A percentile compares a stretch with the other conserved stretches of the same genome.
Conservation (phyloP, 2,329 filamentous ascomycete genomes). For the Cladorrhinum sp. region DNA sequence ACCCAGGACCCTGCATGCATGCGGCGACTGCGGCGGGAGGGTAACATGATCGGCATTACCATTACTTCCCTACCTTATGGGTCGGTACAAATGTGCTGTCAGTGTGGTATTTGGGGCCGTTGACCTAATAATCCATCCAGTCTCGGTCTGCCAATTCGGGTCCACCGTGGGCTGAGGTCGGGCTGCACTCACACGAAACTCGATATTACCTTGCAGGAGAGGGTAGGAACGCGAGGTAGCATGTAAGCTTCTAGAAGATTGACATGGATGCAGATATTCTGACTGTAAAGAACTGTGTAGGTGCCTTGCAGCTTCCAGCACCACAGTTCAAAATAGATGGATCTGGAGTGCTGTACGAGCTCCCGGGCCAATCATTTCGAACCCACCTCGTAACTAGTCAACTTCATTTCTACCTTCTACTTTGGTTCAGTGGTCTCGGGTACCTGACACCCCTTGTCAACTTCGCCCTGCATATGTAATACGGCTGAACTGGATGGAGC, state of each 20-base stretch:
- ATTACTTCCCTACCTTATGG: not conserved
- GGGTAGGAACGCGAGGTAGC: not conserved
- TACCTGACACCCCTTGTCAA: not conserved
- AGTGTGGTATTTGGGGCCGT: not conserved
- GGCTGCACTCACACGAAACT: not conserved
- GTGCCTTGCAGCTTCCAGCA: not conserved
- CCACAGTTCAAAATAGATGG: not conserved
- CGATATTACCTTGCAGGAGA: not conserved
- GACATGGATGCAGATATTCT: not conserved
- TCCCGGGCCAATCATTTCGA: not conserved
- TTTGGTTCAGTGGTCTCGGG: not conserved
- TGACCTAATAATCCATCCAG: not conserved
- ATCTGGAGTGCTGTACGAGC: not conserved
- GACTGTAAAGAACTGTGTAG: not conserved
- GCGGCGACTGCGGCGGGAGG: not conserved
- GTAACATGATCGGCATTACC: not conserved
- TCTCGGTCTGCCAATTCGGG: not conserved
- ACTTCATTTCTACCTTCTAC: not conserved
- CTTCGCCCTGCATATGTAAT: not conserved
- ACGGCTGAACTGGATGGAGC: not conserved
- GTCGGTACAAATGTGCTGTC: not conserved
- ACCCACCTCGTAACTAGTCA: no score
- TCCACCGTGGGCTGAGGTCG: not conserved
- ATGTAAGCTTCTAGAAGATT: not conserved
- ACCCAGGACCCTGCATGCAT: not conserved